Conservation (phyloP, 1,139 yeast species). For the Pichia sp. region DNA sequence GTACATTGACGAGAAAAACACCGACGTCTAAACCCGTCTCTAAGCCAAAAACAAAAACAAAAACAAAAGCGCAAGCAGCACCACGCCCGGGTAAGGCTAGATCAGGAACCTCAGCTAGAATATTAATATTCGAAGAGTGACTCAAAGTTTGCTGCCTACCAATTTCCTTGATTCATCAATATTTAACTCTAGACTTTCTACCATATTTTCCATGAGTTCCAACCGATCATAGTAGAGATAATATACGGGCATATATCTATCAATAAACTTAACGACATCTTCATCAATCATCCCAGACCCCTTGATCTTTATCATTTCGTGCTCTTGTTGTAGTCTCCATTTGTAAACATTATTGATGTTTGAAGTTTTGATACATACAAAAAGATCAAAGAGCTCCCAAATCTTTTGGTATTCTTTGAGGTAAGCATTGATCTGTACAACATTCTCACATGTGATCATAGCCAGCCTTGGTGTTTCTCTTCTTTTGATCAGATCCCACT, state of each 20-base stretch:
- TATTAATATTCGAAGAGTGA: too few relatives aligned
- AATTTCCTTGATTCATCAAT: slow-evolving; percentile 28
- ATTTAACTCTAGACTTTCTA: slow-evolving; percentile 25
- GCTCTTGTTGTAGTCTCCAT: slow-evolving; percentile 89
- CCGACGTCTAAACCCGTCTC: too few relatives aligned
- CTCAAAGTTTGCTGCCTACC: slow-evolving; percentile 4
- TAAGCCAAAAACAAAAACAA: background rate
- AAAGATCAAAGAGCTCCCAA: slow-evolving; percentile 54
- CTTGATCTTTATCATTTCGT: slow-evolving; percentile 40
- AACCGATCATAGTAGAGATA: slow-evolving; percentile 54
- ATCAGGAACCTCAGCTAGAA: too few relatives aligned
- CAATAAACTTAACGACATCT: slow-evolving; percentile 60
- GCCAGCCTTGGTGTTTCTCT: slow-evolving; percentile 21
- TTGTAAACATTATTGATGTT: slow-evolving; percentile 55
- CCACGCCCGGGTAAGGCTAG: background rate
- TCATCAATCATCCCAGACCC: slow-evolving; percentile 80
- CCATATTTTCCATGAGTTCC: slow-evolving; percentile 21
- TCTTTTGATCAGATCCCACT: slow-evolving; percentile 18
- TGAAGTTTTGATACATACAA: slow-evolving; percentile 57
- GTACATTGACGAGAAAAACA: too few relatives aligned
- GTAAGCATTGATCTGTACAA: slow-evolving; percentile 41
- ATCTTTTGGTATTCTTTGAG: slow-evolving; percentile 44
- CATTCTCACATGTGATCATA: slow-evolving; percentile 17
- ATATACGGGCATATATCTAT: slow-evolving; percentile 84
- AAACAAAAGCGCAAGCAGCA: too few relatives aligned